Conservation (phyloP, 2,329 filamentous ascomycete species). For the Talaromyces sp. region DNA sequence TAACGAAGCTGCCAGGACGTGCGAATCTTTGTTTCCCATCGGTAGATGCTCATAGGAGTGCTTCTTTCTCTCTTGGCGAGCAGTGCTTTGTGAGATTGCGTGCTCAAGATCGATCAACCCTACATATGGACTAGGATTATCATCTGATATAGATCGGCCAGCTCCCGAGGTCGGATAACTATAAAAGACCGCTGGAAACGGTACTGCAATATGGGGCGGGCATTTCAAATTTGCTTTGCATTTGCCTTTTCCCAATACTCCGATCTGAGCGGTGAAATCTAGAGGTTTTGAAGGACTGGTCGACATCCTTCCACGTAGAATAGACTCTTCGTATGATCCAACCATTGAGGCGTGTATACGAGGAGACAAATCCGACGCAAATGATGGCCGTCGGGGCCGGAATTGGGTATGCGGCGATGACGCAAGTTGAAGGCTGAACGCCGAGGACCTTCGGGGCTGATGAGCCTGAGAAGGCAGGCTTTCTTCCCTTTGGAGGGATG, state of each 20-base stretch:
- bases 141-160: conserved; percentile 62
- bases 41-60: conserved; percentile 20
- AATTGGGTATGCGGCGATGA: conserved; percentile 38
- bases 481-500: conserved; percentile 54
- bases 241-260: conserved; percentile 81
- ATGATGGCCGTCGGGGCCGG: conserved; percentile 61
- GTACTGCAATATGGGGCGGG: conserved; percentile 82
- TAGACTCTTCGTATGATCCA: conserved; percentile 95
- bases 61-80: conserved; percentile 32
- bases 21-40: conserved; percentile 5
- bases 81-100: conserved; percentile 54
- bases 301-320: conserved; percentile 91
- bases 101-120: conserved; percentile 89
- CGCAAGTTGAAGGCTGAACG: conserved; percentile 45
- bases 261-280: conserved; percentile 91
- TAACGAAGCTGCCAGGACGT: background rate
- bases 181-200: conserved; percentile 94
- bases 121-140: conserved; percentile 93
- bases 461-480: conserved; percentile 69
- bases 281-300: conserved; percentile 89
- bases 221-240: conserved; percentile 83
- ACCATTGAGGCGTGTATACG: conserved; percentile 92
- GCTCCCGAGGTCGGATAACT: conserved; percentile 71
- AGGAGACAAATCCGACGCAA: conserved; percentile 69
- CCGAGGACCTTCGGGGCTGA: conserved; percentile 69